phyloP scores from a whole-genome alignment of 495 filamentous ascomycete species.

The Aspergillus funiculosus region DNA sequence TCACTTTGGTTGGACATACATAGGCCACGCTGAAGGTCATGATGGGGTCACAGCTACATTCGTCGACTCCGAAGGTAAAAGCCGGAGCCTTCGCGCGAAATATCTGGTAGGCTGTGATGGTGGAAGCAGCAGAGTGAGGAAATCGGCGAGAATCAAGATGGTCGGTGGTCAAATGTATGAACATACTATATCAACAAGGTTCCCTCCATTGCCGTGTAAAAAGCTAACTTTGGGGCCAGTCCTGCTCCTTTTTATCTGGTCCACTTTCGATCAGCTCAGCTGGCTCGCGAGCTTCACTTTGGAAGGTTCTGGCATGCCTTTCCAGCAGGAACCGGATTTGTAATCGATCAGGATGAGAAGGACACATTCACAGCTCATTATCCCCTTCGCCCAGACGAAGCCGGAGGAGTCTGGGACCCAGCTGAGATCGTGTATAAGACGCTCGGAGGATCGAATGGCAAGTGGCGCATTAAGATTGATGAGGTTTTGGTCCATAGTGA shows the following conservation, averaged over 20 bases:
- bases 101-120: slow-evolving; percentile 28
- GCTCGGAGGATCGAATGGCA: slow-evolving; percentile 19
- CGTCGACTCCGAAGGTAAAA: slow-evolving; percentile 7
- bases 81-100: slow-evolving; percentile 7
- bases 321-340: slow-evolving; percentile 9
- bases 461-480: slow-evolving; percentile 24
- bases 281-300: slow-evolving; percentile 13
- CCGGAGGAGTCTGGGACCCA: slow-evolving; percentile 7
- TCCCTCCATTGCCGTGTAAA: background rate
- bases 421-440: slow-evolving; percentile 18
- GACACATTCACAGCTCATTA: slow-evolving; percentile 30
- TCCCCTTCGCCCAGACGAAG: slow-evolving; percentile 4
- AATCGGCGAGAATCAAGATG: slow-evolving; percentile 17
- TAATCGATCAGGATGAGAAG: slow-evolving; percentile 28
- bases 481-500: slow-evolving; percentile 23
- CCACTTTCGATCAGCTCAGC: slow-evolving; percentile 29
- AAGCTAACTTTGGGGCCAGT: slow-evolving; percentile 4
- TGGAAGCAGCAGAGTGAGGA: slow-evolving; percentile 20
- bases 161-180: slow-evolving; percentile 23
- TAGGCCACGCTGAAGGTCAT: slow-evolving; percentile 12
- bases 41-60: slow-evolving; percentile 14
- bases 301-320: slow-evolving; percentile 32
- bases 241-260: slow-evolving; percentile 22
- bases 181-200: background rate
- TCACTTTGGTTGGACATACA: slow-evolving; percentile 16